Percentiles rank a stretch among this genome's conserved stretches.
Conservation (phyloP, 495 filamentous ascomycete species). For the Cetradonia linearis region DNA sequence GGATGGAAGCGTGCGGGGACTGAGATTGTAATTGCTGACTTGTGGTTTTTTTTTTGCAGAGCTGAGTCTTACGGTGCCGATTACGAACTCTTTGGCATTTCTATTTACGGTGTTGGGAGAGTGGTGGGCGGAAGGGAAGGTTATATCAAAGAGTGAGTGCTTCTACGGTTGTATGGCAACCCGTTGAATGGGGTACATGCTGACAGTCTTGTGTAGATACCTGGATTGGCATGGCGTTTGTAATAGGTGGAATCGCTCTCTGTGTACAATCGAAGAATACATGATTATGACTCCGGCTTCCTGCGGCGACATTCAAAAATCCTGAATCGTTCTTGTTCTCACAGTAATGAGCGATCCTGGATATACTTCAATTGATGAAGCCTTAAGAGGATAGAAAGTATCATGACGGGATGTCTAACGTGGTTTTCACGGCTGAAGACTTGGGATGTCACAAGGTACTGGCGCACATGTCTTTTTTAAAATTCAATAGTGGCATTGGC, state of each 20-base stretch:
- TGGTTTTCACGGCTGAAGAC: not conserved
- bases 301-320: not conserved
- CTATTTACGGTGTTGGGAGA: constrained; percentile 91
- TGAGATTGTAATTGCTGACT: not conserved
- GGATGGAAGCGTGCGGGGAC: too few species aligned
- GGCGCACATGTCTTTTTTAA: not conserved
- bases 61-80: constrained; percentile 83
- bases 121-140: constrained; percentile 88
- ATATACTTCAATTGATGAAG: not conserved
- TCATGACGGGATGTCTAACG: not conserved
- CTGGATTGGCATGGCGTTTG: constrained; percentile 76
- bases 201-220: constrained; percentile 44
- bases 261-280: constrained; percentile 59
- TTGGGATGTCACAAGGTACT: too few species aligned
- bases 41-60: constrained; percentile 38
- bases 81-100: constrained; percentile 89
- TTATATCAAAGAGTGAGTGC: constrained; percentile 61
- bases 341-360: not conserved
- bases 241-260: constrained; percentile 72
- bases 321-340: not conserved
- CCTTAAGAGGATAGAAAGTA: not conserved
- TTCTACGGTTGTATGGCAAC: not conserved
- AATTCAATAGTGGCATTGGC: not conserved
- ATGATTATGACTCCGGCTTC: not conserved
- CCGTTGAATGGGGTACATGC: not conserved